phyloP scores from a whole-genome alignment of 805 yeast species.

The Pichia phayaonensis region DNA sequence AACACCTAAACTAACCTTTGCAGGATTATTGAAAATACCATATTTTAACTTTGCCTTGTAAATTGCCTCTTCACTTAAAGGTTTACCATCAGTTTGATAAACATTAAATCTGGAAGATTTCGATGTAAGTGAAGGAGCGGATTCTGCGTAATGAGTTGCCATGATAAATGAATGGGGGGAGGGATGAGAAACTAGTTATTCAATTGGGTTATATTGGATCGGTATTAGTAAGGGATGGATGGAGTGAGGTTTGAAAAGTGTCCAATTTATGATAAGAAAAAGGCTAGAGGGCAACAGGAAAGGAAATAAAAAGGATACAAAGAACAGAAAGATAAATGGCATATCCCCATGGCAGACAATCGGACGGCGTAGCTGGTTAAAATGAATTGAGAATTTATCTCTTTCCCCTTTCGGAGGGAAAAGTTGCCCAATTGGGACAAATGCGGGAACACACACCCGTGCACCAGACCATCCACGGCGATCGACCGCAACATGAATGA shows the following conservation, averaged over 20 bases:
- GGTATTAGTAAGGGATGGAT: neutral
- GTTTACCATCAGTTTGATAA: slow-evolving; percentile 64
- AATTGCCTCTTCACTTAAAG: slow-evolving; percentile 65
- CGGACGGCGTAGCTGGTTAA: neutral
- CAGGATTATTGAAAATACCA: slow-evolving; percentile 53
- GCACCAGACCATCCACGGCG: neutral
- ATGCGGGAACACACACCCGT: neutral
- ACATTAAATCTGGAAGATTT: slow-evolving; percentile 32
- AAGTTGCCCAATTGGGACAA: neutral
- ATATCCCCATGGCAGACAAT: neutral
- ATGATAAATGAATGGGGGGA: neutral
- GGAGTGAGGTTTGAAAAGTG: neutral
- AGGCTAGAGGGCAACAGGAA: no score
- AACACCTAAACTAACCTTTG: slow-evolving; percentile 50
- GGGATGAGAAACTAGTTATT: neutral
- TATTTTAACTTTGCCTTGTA: slow-evolving; percentile 67
- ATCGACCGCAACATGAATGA: neutral
- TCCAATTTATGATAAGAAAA: neutral
- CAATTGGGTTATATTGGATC: neutral
- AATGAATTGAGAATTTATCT: neutral
- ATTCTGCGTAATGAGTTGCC: slow-evolving; percentile 17
- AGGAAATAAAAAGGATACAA: neutral
- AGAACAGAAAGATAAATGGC: neutral
- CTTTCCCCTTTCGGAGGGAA: neutral
- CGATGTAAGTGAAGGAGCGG: slow-evolving; percentile 24